Evolutionary conservation across 495 filamentous ascomycete genomes (phyloP), one percentile per base, ranked within the genome.

Genomic region (Evansstolkia leycettana): DNA sequence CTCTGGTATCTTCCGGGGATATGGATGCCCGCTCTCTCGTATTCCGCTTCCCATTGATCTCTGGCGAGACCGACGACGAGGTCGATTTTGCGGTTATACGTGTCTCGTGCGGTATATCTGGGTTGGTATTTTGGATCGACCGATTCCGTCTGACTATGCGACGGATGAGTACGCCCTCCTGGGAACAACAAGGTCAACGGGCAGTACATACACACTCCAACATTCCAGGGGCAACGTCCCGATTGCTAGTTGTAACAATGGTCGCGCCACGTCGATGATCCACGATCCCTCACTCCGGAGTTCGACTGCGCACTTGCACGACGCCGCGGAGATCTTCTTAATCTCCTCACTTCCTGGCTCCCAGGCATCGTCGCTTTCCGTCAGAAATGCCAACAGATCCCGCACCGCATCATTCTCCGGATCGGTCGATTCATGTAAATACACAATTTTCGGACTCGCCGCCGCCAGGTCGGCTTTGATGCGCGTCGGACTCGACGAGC

Each of bases 161-260:
- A 28, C 15, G 30, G n/a, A n/a, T 20, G 26, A 38, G 36, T 20
- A 30, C 7, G 31, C 12, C 15, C n/a, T n/a, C n/a, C n/a, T n/a
- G n/a, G n/a, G n/a, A n/a, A n/a, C n/a, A n/a, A n/a, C n/a, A n/a
- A n/a, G n/a, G n/a, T n/a, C n/a, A n/a, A n/a, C 20, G 16, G 32
- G 17, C 7, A n/a, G 13, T 13, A 37, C 30, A 26, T 42, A 42
- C 35, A 42, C 40, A 18, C 35, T 34, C 40, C 40, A 42, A 13
- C 17, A 38, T 19, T 42, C 40, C 17, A 42, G 13, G 1, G 29
- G 24, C 5, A 28, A 17, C 1, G 16, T 30, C 5, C 15, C 30
- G 28, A 42, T 38, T 5, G 35, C 40, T 13, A 30, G 13, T 2
- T 25, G 7, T 11, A 42, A 25, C 10, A 38, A 7, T 1, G 40